phyloP scores from a whole-genome alignment of 1,139 yeast genomes.

The Pneumocystis canis region DNA sequence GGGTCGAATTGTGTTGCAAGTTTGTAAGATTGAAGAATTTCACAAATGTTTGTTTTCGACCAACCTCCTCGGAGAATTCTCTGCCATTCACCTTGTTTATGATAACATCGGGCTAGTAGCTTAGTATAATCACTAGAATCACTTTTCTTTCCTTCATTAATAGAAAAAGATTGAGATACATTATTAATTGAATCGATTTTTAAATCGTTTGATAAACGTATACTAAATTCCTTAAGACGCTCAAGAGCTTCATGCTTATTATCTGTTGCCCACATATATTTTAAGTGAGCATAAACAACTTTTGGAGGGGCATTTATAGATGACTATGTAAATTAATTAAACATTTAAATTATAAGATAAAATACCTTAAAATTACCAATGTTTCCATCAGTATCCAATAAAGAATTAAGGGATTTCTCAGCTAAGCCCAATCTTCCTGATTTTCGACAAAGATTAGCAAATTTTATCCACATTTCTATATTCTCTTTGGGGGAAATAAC shows the following conservation, averaged over 20 bases:
- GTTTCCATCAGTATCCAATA: conserved; percentile 36
- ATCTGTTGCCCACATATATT: conserved; percentile 94
- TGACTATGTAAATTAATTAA: conserved; percentile 2
- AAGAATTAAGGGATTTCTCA: conserved; percentile 70
- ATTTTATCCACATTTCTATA: conserved; percentile 96
- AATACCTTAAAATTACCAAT: conserved; percentile 18
- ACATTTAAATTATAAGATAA: not conserved
- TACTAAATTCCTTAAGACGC: conserved; percentile 77
- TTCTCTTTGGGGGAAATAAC: conserved; percentile 93
- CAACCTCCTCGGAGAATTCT: conserved; percentile 64
- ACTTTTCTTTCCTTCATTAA: not conserved
- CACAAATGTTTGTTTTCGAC: conserved; percentile 49
- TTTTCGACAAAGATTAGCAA: conserved; percentile 89
- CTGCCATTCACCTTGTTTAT: conserved; percentile 98
- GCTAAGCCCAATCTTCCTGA: conserved; percentile 86
- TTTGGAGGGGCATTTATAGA: conserved; percentile 59
- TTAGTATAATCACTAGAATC: conserved; percentile 39
- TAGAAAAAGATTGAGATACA: conserved; percentile 2
- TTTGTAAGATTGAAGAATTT: conserved; percentile 76
- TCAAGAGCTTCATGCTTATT: conserved; percentile 73
- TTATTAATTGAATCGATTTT: conserved; percentile 41
- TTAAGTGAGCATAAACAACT: conserved; percentile 90
- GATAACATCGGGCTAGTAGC: conserved; percentile 78
- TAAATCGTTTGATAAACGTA: conserved; percentile 76
- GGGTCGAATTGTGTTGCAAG: conserved; percentile 89